Evolutionary conservation across 129 eudicot species (phyloP), one percentile per base, ranked within the genome.

Genomic region (Rutidosis leptorrhynchoides): DNA sequence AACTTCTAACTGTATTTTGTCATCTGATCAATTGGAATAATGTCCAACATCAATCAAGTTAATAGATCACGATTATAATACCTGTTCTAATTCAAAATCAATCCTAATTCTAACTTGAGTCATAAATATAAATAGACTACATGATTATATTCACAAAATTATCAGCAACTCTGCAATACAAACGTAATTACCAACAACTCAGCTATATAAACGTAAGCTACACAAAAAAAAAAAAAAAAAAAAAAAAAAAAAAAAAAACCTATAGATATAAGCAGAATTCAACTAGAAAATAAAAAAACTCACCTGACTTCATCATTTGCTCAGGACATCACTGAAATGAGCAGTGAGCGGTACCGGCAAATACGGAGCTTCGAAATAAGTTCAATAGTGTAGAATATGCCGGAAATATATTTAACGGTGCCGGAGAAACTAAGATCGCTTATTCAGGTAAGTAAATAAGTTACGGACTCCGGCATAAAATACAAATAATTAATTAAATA

Each of bases 281-380:
- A 68, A 35, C 51, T 6, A 10, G 2, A 4, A n/a, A 45, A 43
- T 17, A 20, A 5, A 25, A 33, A 48, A 53, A 2, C 64, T 71
- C 48, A 71, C 82, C 82, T 58, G 82, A 77, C 69, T 72, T 40
- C 82, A 77, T 77, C 77, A 64, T 45, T 48, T 20, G 32, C 40
- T 58, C 48, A 26, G 27, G 26, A 29, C 68, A 60, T 53, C 23
- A 32, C 30, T 52, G 65, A 12, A 40, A 40, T 40, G 62, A 48
- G 52, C 21, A 30, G 33, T 62, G 19, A 51, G 40, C 10, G 26
- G 26, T 5, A 35, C 57, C 26, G 3, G 23, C 16, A 29, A 5
- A 61, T 15, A 27, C 42, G 49, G 24, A 69, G 51, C 60, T 69
- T 22, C 30, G 42, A 61, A 26, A 11, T 45, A 43, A 11, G 15